phyloP scores from a whole-genome alignment of 176 grass and related monocot species.

The Aegilops sharonensis region DNA sequence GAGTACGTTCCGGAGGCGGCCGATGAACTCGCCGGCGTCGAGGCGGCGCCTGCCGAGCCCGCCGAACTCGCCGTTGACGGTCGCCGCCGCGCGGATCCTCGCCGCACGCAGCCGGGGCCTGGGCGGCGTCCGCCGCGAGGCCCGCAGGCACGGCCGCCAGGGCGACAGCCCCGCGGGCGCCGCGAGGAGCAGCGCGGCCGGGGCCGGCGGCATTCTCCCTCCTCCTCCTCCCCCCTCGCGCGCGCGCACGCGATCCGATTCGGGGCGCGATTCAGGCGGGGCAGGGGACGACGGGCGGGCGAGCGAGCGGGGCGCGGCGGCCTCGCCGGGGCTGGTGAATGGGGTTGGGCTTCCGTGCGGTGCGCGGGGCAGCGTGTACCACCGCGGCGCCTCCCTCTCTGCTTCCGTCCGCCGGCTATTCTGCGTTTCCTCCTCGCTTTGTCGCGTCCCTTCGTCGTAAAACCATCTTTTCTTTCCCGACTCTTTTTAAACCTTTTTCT shows the following conservation, averaged over 20 bases:
- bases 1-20: constrained; percentile 53
- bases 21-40: constrained; percentile 48
- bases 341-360: constrained; percentile 33
- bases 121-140: not conserved
- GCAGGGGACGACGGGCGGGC: no score
- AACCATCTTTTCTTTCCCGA: not conserved
- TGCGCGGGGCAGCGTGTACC: not conserved
- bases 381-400: not conserved
- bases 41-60: constrained; percentile 31
- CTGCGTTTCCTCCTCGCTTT: not conserved
- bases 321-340: constrained; percentile 11
- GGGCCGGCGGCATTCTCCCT: constrained; percentile 4
- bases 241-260: not conserved
- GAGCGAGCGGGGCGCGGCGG: not conserved
- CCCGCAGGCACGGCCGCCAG: not conserved
- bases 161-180: constrained; percentile 16
- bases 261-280: constrained; percentile 1
- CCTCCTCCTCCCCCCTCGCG: not conserved
- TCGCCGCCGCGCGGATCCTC: constrained; percentile 35
- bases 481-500: not conserved
- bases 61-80: constrained; percentile 34
- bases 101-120: not conserved
- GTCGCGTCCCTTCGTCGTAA: not conserved
- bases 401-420: constrained; percentile 8
- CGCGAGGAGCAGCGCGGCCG: constrained; percentile 25